Conservation (phyloP, 2,329 filamentous ascomycete species). For the Dothiorella sarmentorum region DNA sequence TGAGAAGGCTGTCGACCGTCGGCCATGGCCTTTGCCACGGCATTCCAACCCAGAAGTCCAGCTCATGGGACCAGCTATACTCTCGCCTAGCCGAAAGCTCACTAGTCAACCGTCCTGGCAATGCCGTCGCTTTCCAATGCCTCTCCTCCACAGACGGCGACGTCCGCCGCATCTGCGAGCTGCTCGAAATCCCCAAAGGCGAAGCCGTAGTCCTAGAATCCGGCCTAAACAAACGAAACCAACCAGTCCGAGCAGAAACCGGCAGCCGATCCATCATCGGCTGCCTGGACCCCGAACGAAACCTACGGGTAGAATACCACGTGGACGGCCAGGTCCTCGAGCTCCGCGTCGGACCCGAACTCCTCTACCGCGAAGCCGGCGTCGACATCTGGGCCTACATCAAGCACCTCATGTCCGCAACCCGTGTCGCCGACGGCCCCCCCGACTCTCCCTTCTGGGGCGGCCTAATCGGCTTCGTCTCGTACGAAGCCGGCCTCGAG, state of each 20-base stretch:
- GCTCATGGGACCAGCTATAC: not conserved
- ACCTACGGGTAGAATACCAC: slow-evolving; percentile 35
- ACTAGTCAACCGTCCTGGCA: not conserved
- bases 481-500: slow-evolving; percentile 75
- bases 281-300: slow-evolving; percentile 53
- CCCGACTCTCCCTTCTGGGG: slow-evolving; percentile 63
- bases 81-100: not conserved
- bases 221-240: slow-evolving; percentile 26
- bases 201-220: slow-evolving; percentile 49
- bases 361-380: slow-evolving; percentile 27
- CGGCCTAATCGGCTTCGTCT: slow-evolving; percentile 79
- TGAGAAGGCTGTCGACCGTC: not conserved
- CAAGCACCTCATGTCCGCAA: slow-evolving; percentile 34
- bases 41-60: not conserved
- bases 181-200: slow-evolving; percentile 31
- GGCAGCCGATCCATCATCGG: slow-evolving; percentile 74
- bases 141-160: not conserved
- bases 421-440: slow-evolving; percentile 28
- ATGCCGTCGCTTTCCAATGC: not conserved
- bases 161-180: slow-evolving; percentile 26
- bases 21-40: not conserved
- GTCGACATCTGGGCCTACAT: slow-evolving; percentile 40
- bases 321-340: slow-evolving; percentile 27
- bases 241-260: slow-evolving; percentile 44
- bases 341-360: slow-evolving; percentile 29